Evolutionary conservation across 1,284 basidiomycete genomes (phyloP).

Genomic region (Dichomitus squalens): DNA sequence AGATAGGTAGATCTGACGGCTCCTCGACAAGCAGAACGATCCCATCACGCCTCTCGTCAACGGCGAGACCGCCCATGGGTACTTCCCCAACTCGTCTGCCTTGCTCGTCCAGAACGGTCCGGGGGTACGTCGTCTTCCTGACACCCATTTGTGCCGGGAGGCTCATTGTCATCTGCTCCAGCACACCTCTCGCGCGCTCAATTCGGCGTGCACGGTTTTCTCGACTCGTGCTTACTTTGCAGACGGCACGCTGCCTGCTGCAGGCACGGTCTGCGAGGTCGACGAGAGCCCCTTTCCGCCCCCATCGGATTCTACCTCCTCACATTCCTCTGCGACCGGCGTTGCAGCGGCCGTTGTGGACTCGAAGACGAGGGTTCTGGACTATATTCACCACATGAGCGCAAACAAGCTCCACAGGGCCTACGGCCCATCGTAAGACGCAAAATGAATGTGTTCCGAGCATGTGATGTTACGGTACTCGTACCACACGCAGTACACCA

Average conservation of each 20-base stretch:
- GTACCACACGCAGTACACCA: too few species aligned
- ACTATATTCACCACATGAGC: too few species aligned
- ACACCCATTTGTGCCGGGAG: neutral
- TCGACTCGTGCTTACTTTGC: conserved; percentile 27
- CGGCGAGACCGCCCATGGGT: conserved; percentile 23
- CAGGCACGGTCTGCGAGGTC: conserved; percentile 27
- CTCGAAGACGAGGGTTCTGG: too few species aligned
- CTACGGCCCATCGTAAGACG: too few species aligned
- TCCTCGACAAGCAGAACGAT: conserved; percentile 15
- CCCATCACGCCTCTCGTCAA: conserved; percentile 32
- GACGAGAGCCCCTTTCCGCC: conserved; percentile 25
- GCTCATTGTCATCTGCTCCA: conserved; percentile 1
- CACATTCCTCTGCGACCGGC: too few species aligned
- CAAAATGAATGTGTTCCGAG: too few species aligned
- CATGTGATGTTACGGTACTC: too few species aligned
- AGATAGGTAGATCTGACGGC: too few species aligned
- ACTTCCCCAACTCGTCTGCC: conserved; percentile 27
- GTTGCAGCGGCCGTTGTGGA: too few species aligned
- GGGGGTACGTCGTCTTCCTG: conserved; percentile 23
- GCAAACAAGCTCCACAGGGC: too few species aligned
- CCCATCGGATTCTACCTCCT: too few species aligned
- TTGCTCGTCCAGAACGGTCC: conserved; percentile 31
- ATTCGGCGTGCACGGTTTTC: conserved; percentile 26
- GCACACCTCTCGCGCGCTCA: conserved; percentile 24
- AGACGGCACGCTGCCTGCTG: conserved; percentile 30